Evolutionary conservation across 2,329 filamentous ascomycete genomes (phyloP).

Genomic region (Akanthomyces uredinophilus): DNA sequence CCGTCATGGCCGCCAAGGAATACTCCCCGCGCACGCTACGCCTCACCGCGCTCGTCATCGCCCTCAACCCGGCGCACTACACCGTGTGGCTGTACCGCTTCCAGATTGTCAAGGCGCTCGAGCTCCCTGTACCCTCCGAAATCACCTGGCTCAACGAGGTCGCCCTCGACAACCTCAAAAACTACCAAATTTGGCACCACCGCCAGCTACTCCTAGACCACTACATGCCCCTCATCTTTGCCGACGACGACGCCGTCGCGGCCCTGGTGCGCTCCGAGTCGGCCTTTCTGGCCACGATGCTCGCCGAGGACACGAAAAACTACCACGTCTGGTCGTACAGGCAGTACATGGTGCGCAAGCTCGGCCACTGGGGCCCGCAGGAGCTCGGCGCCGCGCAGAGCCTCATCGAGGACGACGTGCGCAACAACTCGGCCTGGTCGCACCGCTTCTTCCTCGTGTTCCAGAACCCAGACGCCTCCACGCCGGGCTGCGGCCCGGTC

Average conservation of each 20-base stretch:
- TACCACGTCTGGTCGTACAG: slow-evolving; percentile 98
- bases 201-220: slow-evolving; percentile 60
- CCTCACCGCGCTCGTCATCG: slow-evolving; percentile 85
- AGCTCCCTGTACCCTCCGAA: slow-evolving; percentile 63
- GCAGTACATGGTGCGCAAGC: slow-evolving; percentile 60
- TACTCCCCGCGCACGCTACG: slow-evolving; percentile 70
- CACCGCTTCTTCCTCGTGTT: slow-evolving; percentile 95
- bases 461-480: slow-evolving; percentile 49
- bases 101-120: slow-evolving; percentile 64
- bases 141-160: slow-evolving; percentile 81
- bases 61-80: slow-evolving; percentile 94
- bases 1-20: slow-evolving; percentile 87
- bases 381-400: slow-evolving; percentile 68
- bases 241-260: slow-evolving; percentile 50
- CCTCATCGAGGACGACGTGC: slow-evolving; percentile 73
- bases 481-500: slow-evolving; percentile 43
- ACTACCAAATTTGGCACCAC: slow-evolving; percentile 96
- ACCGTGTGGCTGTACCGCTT: slow-evolving; percentile 97
- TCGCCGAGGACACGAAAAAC: slow-evolving; percentile 86
- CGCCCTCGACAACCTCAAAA: slow-evolving; percentile 82
- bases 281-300: slow-evolving; percentile 73
- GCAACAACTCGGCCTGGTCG: slow-evolving; percentile 97
- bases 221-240: slow-evolving; percentile 55
- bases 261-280: slow-evolving; percentile 60
- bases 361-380: slow-evolving; percentile 65